A percentile compares a stretch with the other conserved stretches of the same genome.
Evolutionary conservation across 2,329 filamentous ascomycete genomes (phyloP).

Genomic region (Penicillium sp.): DNA sequence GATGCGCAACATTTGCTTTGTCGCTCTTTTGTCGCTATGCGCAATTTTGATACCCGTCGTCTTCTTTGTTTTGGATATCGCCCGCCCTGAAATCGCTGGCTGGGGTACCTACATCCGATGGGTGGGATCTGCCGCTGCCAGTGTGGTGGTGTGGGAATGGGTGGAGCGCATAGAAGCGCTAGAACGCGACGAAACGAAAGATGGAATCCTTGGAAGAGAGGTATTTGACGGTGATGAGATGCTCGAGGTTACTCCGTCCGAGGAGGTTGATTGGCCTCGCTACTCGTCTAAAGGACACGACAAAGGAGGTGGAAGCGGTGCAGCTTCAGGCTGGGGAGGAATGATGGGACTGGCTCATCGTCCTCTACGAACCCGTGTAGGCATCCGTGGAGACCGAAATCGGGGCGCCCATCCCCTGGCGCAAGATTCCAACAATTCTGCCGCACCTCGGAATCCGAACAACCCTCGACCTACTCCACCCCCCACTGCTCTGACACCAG

Average conservation of each 20-base stretch:
- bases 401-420: conserved; percentile 7
- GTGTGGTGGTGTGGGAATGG: conserved; percentile 98
- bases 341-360: conserved; percentile 38
- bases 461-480: conserved; percentile 40
- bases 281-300: conserved; percentile 38
- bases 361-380: conserved; percentile 36
- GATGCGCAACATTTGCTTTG: conserved; percentile 84
- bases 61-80: conserved; percentile 90
- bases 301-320: conserved; percentile 36
- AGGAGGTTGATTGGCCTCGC: conserved; percentile 53
- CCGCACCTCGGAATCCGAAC: conserved; percentile 14
- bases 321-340: conserved; percentile 40
- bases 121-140: conserved; percentile 92
- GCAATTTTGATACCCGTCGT: conserved; percentile 86
- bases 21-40: conserved; percentile 73
- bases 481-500: conserved; percentile 53
- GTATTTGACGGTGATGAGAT: conserved; percentile 94
- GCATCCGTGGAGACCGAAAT: conserved; percentile 24
- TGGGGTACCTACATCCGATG: conserved; percentile 96
- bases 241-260: conserved; percentile 65
- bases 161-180: conserved; percentile 90
- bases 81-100: conserved; percentile 77
- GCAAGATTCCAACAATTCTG: conserved; percentile 14
- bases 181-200: conserved; percentile 89
- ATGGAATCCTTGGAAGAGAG: conserved; percentile 85